phyloP scores from a whole-genome alignment of 192 early-diverging fungal genomes.

The Coemansia sp. region DNA sequence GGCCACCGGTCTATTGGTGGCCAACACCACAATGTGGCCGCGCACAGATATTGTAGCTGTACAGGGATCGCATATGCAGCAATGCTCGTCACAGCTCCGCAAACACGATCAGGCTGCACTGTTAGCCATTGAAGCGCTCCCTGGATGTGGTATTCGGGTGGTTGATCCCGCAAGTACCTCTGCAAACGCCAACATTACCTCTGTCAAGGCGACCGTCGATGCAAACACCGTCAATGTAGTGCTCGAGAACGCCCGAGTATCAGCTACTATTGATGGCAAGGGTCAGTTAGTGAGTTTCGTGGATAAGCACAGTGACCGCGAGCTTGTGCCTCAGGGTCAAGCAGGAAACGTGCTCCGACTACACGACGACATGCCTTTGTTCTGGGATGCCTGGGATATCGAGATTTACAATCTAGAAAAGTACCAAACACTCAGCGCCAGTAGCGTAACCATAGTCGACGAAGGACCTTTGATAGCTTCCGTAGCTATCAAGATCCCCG shows the following conservation, averaged over 20 bases:
- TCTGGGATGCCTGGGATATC: conserved; percentile 87
- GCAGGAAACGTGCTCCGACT: conserved; percentile 69
- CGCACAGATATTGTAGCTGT: conserved; percentile 70
- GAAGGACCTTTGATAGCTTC: conserved; percentile 80
- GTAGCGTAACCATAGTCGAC: conserved; percentile 55
- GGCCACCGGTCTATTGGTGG: conserved; percentile 41
- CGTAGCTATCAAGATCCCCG: conserved; percentile 58
- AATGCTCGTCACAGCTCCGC: conserved; percentile 24
- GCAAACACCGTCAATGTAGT: conserved; percentile 44
- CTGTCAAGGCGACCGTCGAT: not conserved
- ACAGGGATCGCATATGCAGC: conserved; percentile 17
- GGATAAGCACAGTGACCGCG: conserved; percentile 56
- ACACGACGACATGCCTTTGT: conserved; percentile 84
- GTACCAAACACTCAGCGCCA: conserved; percentile 56
- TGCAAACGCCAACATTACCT: too few relatives aligned
- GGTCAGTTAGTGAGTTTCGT: conserved; percentile 70
- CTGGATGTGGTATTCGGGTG: conserved; percentile 13
- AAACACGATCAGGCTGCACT: conserved; percentile 24
- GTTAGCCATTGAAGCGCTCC: conserved; percentile 27
- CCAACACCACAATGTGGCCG: conserved; percentile 69
- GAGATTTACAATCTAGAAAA: conserved; percentile 96
- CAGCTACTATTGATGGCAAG: conserved; percentile 63
- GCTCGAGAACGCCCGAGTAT: conserved; percentile 75
- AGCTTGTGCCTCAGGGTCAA: conserved; percentile 37
- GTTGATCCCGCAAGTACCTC: conserved; percentile 11